Conservation (phyloP, 768 basidiomycete species). For the Rhizopogon sp. region DNA sequence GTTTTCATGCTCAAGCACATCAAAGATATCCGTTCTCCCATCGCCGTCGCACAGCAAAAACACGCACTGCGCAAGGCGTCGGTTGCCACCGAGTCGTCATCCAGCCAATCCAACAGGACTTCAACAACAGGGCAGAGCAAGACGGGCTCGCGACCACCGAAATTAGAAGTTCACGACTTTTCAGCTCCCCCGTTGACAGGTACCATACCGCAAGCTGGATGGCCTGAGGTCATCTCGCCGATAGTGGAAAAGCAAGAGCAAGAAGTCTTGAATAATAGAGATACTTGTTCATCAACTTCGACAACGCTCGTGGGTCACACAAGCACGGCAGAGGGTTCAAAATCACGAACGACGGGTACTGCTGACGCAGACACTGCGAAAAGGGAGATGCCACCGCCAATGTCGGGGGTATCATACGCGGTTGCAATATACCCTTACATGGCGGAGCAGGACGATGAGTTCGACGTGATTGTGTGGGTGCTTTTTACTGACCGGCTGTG, state of each 20-base stretch:
- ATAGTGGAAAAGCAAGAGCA: conserved; percentile 46
- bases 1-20: conserved; percentile 99
- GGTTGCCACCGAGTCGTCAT: conserved; percentile 22
- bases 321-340: conserved; percentile 22
- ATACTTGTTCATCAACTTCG: conserved; percentile 24
- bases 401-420: conserved; percentile 77
- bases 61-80: conserved; percentile 85
- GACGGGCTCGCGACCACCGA: conserved; percentile 53
- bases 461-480: conserved; percentile 92
- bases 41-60: conserved; percentile 94
- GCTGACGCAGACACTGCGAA: conserved; percentile 29
- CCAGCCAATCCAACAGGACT: conserved; percentile 19
- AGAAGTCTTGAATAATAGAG: conserved; percentile 30
- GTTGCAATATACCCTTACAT: conserved; percentile 99
- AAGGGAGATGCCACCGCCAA: conserved; percentile 39
- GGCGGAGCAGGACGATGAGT: conserved; percentile 98
- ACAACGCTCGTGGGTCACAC: conserved; percentile 29
- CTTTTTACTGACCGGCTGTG: neutral
- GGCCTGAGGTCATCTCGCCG: conserved; percentile 73
- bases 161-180: conserved; percentile 64
- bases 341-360: conserved; percentile 14
- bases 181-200: conserved; percentile 50
- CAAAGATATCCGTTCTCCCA: conserved; percentile 91
- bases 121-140: conserved; percentile 25
- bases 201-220: conserved; percentile 63